Base-by-base conservation (phyloP, 2,329 filamentous ascomycete genomes). In the Monosporascus sp. region DNA sequence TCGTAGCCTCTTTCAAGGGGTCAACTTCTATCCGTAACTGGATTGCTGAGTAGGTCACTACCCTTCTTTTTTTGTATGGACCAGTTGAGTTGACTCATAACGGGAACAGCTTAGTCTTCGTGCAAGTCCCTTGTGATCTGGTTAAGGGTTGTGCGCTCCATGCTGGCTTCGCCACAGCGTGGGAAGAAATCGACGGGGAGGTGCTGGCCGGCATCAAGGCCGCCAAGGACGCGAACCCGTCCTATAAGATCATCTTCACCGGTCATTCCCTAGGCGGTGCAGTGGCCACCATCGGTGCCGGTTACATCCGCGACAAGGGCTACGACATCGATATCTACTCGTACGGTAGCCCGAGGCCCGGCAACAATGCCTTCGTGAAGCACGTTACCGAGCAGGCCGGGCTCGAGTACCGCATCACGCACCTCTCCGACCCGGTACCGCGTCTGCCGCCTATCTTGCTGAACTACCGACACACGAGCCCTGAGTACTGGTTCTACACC, bases 221-320 rank as follows among this genome's bases (percentile, higher is more conserved):
- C 1, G 80, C 81, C 3, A 66, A 64, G 41, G 62, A 64, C 1
- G 65, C 72, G 27, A 69, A 82, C 69, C 81, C 84, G 1, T 57
- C 55, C 48, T 86, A 78, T 72, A 67, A 67, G 46, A 64, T 88
- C 64, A 65, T 86, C 19, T 68, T 78, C n/a, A 84, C 84, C 0
- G 87, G 87, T 37, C 86, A 89, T 72, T 87, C 83, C 9, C 80
- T 90, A 4, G 87, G 87, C 48, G 87, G 75, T 26, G 85, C 85
- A 7, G 72, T 89, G 2, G 83, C 79, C 40, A 82, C 79, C 7
- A 66, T 90, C 5, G 85, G 76, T 0, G 81, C 77, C 0, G 81
- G 77, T 1, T 75, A 81, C 59, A 70, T 88, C 20, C 78, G 84
- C 47, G 66, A 67, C 6, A 63, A 65, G 9, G 81, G 78, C 43